These are phyloP conservation scores for Phytophthora sansomeana DNA, from an alignment of 352 stramenopile genomes.

Conservation along the genomic window DNA sequence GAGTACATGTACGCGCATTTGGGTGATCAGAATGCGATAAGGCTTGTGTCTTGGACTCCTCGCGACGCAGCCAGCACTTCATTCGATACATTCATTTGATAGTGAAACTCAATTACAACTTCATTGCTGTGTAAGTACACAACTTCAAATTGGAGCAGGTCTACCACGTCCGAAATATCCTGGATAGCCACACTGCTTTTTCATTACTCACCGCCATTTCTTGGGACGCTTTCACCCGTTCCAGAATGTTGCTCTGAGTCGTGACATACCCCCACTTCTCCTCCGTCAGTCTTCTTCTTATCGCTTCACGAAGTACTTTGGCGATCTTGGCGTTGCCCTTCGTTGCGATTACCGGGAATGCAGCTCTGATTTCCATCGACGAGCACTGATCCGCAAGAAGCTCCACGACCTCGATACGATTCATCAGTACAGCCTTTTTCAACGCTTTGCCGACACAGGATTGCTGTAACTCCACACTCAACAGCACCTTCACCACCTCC, in stretches of 20 bases:
- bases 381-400: background rate
- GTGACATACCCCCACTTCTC: slow-evolving; percentile 1
- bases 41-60: too few species aligned
- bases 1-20: too few species aligned
- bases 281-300: background rate
- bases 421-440: background rate
- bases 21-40: too few species aligned
- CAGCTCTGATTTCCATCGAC: slow-evolving; percentile 2
- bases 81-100: too few species aligned
- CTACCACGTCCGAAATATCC: slow-evolving; percentile 1
- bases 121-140: background rate
- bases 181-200: background rate
- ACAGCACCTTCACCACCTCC: slow-evolving; percentile 20
- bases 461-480: slow-evolving; percentile 15
- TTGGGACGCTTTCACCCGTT: background rate
- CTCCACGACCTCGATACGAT: background rate
- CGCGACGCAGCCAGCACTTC: too few species aligned
- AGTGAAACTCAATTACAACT: too few species aligned
- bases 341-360: background rate
- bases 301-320: background rate
- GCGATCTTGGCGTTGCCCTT: background rate
- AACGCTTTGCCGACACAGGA: background rate
- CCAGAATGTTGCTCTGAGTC: background rate
- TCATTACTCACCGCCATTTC: background rate
- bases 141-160: background rate